phyloP scores from a whole-genome alignment of 495 filamentous ascomycete genomes.

The Hyaloscypha bicolor region DNA sequence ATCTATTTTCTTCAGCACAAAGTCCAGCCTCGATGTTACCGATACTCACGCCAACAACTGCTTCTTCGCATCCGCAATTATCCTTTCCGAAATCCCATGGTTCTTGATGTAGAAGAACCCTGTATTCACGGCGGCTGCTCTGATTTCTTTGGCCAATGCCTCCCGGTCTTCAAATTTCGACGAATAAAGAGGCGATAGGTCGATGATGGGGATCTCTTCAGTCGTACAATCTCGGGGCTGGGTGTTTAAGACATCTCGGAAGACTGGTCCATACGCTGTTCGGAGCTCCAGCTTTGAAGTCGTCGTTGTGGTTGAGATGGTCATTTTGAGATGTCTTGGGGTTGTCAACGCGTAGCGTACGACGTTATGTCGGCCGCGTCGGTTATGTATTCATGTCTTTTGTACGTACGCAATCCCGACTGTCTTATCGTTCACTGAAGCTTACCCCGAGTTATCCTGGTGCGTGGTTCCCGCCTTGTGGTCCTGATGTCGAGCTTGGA shows the following conservation, averaged over 20 bases:
- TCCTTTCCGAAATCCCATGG: constrained; percentile 50
- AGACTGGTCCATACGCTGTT: constrained; percentile 44
- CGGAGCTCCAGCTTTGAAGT: constrained; percentile 44
- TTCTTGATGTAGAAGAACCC: constrained; percentile 61
- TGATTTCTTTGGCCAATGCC: constrained; percentile 43
- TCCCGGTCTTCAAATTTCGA: constrained; percentile 40
- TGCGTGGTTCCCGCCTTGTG: no score
- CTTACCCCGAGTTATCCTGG: no score
- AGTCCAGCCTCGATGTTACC: neutral
- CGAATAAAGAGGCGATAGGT: constrained; percentile 46
- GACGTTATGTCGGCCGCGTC: no score
- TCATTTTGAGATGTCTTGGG: constrained; percentile 12
- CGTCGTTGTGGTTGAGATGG: constrained; percentile 24
- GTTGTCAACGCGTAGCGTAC: no score
- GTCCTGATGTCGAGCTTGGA: no score
- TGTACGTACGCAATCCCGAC: no score
- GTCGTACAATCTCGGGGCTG: constrained; percentile 42
- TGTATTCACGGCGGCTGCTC: constrained; percentile 46
- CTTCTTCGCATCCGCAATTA: constrained; percentile 46
- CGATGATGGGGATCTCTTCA: constrained; percentile 62
- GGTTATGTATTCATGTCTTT: no score
- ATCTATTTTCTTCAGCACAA: constrained; percentile 27
- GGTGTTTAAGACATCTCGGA: constrained; percentile 40
- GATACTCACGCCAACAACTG: constrained; percentile 34
- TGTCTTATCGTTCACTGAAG: no score